Base-by-base conservation (phyloP, 352 stramenopile genomes). In the Phytophthora idaei region DNA sequence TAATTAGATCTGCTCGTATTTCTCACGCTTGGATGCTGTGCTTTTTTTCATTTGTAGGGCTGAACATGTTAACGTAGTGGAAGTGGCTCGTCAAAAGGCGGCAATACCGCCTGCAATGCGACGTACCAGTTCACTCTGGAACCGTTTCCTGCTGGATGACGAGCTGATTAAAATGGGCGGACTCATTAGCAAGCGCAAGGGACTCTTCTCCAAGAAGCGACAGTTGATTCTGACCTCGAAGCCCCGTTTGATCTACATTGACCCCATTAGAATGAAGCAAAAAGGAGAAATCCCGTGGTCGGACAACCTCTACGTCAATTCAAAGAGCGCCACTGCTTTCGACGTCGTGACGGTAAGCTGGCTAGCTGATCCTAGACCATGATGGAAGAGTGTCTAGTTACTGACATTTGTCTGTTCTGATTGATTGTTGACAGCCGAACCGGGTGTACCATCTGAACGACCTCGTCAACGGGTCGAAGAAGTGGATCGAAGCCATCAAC, bases 281-380 rank as follows among this genome's bases (percentile, higher is more conserved):
- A 94, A 96, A 70, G 86, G 87, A 59, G 88, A 94, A 64, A 94
- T 96, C 44, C 88, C 88, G 45, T 96, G 88, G 88, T 96, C 88
- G 29, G 76, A 89, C 50, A 91, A 74, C 55, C 73, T 96, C 51
- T 94, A 94, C 71, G 87, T 94, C 42, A 82, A 91, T 68, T 89
- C 87, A 47, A 94, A 96, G 74, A 94, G 85, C 60, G 78, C 74
- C 49, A 91, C 85, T 50, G 83, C 84, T 5, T 96, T 96, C 57
- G 88, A 96, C 64, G 87, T 96, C 39, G 86, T 96, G 52, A 96
- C 86, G 67, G 86, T 96, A 71, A 52, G 70, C 21, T 21, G 21
- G 21, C 21, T 21, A 21, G 21, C 21, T 21, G 21, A 45, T 60
- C 36, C 69, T 45, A 25, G 1, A 58, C 2, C 11, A 46, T 29